Base-by-base conservation (phyloP, 495 filamentous ascomycete genomes). In the Astrocystis sublimbata region DNA sequence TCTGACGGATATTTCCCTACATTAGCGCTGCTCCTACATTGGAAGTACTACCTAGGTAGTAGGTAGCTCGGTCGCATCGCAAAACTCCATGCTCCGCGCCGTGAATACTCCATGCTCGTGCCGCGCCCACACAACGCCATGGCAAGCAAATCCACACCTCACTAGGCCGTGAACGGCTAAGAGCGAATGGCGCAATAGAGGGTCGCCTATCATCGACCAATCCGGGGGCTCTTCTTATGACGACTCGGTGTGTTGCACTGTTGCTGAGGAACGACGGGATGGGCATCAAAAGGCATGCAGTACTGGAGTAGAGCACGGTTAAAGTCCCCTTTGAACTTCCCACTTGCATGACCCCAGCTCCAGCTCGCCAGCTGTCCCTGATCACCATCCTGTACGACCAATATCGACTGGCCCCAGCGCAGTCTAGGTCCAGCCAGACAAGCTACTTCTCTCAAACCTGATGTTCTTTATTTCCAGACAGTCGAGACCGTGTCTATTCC, bases 111-210 rank as follows among this genome's bases (percentile, higher is more conserved):
- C 30, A 30, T 30, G 13, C 15, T 17, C 12, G 5, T 30, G 46
- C 10, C 17, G 10, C 46, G 10, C 46, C 4, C 24, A 47, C 12
- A 28, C 50, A 53, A 10, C 10, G 24, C 36, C 36, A 13, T 43
- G 9, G 23, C 28, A 21, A 28, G 43, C 43, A 26, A 2, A 2
- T 26, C 4, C 21, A 31, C 24, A 8, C 2, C 10, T 51, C 51
- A 28, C 60, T 62, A 62, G 41, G 21, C 61, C 38, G 15, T 30
- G 52, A 63, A 58, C 24, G 61, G 61, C 31, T 58, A 58, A 36
- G 61, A 38, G 52, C 38, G 23, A 38, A 63, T 63, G 61, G 61
- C 61, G 61, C 61, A 52, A 63, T 63, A 58, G 52, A 40, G 54
- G 61, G 52, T 63, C 35, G n/a, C 10, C 42, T 47, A 3, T n/a